Evolutionary conservation across 805 yeast species (phyloP), one percentile per base, ranked within the genome.

Genomic region (Kluyveromyces siamensis): DNA sequence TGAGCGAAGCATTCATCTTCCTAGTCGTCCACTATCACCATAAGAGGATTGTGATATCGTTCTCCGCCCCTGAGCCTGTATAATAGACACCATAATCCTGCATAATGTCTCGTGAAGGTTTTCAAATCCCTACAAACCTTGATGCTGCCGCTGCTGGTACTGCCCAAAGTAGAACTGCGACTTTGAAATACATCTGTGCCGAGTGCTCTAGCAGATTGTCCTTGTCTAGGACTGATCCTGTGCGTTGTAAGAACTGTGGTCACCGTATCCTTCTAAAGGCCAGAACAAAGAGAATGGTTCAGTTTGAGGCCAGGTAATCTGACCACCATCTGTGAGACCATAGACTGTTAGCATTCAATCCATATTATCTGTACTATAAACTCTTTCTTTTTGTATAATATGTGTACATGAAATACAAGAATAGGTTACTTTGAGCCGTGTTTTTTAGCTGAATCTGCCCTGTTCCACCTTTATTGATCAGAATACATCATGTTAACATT

Each of bases 191-290:
- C 71, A 83, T 89, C 65, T 91, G 99, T 70, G 96, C 98, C 41
- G 93, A 88, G 73, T 93, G 99, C 71, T 96, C 97, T 8, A 80
- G 90, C 48, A 82, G 84, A 48, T 84, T 90, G 58, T 81, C 95
- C 2, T 78, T 93, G 57, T 83, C 88, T 47, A 88, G 91, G 71
- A 87, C 86, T 58, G 99, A 93, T 68, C 96, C 98, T 30, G 96
- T 93, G 55, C 86, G 98, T 73, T 93, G 99, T 73, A 90, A 89
- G 71, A 96, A 90, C 59, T 93, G 99, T 71, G 99, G 99, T 54
- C 98, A 93, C 73, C 84, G 99, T 72, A 97, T 93, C 52, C 74
- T 93, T 54, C 87, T 91, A 74, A 93, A 93, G 74, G 96, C 96
- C 53, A 84, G 99, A 74, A 91, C 98, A 45, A 87, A 90, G 76